Evolutionary conservation across 2,329 filamentous ascomycete species (phyloP).

Genomic region (Venturia nashicola): DNA sequence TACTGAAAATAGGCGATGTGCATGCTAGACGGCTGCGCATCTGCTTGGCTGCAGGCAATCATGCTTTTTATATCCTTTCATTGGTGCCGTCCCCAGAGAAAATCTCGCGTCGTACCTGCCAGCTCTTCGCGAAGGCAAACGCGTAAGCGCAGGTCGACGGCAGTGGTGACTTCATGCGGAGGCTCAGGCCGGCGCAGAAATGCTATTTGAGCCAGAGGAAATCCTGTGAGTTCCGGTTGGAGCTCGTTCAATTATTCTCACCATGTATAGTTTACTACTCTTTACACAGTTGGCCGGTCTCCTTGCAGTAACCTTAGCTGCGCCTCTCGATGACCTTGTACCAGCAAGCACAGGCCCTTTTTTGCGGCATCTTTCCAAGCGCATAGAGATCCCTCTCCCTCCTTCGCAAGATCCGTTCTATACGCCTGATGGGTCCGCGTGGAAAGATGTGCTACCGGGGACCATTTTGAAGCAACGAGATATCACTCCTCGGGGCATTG

Average conservation of each 20-base stretch:
- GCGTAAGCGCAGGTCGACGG: neutral
- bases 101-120: neutral
- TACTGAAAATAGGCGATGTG: neutral
- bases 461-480: neutral
- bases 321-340: neutral
- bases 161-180: neutral
- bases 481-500: neutral
- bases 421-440: neutral
- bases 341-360: neutral
- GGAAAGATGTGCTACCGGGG: neutral
- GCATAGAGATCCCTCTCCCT: neutral
- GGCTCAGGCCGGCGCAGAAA: neutral
- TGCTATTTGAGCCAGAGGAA: neutral
- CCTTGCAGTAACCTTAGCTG: neutral
- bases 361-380: neutral
- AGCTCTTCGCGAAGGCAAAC: neutral
- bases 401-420: constrained; percentile 1
- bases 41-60: neutral
- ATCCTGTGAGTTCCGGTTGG: neutral
- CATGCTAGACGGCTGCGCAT: neutral
- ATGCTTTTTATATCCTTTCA: neutral
- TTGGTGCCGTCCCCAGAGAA: neutral
- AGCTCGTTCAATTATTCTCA: neutral
- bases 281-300: neutral
- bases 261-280: neutral